phyloP scores from a whole-genome alignment of 2,329 filamentous ascomycete genomes.

The Colletotrichum paranaense region DNA sequence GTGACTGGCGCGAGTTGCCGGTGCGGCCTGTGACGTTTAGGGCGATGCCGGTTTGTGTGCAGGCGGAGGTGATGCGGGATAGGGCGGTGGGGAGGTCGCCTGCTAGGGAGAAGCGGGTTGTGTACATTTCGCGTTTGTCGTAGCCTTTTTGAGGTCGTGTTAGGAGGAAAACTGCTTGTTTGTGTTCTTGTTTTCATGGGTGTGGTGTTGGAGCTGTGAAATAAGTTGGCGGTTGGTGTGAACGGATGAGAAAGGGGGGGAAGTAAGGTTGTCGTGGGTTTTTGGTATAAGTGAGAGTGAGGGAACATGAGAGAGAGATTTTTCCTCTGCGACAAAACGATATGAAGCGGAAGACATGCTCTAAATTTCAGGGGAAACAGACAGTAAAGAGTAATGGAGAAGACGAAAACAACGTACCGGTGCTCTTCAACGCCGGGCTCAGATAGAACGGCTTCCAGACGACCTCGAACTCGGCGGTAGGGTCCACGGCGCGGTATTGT shows the following conservation, averaged over 20 bases:
- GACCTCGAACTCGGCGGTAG: conserved; percentile 58
- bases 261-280: too few species aligned
- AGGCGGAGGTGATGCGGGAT: conserved; percentile 46
- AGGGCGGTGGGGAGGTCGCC: conserved; percentile 42
- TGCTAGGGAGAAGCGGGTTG: background rate
- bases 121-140: conserved; percentile 51
- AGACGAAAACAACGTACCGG: conserved; percentile 36
- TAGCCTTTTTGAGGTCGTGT: conserved; percentile 40
- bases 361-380: too few species aligned
- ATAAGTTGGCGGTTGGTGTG: too few species aligned
- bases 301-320: background rate
- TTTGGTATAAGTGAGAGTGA: background rate
- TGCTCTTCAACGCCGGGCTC: conserved; percentile 46
- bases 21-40: conserved; percentile 52
- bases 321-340: too few species aligned
- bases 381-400: too few species aligned
- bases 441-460: conserved; percentile 61
- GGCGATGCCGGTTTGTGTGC: conserved; percentile 48
- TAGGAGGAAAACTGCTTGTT: background rate
- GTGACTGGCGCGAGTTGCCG: conserved; percentile 57
- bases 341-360: too few species aligned
- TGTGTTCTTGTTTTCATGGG: background rate
- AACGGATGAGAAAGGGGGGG: background rate
- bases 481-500: conserved; percentile 51
- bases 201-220: background rate